Evolutionary conservation across 108 stramenopile genomes (phyloP), one percentile per base, ranked within the genome.

Genomic region (Nitzschia inconspicua): DNA sequence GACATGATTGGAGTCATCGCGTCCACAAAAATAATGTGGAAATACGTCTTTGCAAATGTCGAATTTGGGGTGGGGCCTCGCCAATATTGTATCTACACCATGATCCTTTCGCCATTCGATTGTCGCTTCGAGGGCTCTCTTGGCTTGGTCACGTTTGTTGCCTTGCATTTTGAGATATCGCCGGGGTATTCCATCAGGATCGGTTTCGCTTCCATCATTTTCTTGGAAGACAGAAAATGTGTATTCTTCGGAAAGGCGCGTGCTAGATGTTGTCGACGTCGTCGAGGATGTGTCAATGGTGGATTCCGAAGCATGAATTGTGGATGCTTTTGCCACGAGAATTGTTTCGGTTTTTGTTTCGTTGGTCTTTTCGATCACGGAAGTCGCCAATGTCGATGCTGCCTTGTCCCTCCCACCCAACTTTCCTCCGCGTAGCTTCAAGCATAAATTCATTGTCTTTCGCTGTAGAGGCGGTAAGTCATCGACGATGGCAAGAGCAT

Each of bases 81-180:
- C 40, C 7, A 89, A 53, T 1, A 85, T 66, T 8, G 82, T 77
- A 57, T 85, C 82, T 3, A 89, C 71, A 16, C 68, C 47, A 30
- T 71, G 56, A 29, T 79, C 66, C 54, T 66, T n/a, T 10, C 88
- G 62, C 88, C 88, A 89, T 36, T 54, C 22, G 18, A 85, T 54
- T n/a, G 79, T 80, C 11, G 42, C 55, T n/a, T 72, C 50, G 13
- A 77, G 59, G 16, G 84, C 76, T 13, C 31, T 63, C 37, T 72
- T 79, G 13, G 88, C 88, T 47, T 71, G 49, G 18, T 44, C 77
- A 3, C 88, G 73, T 24, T 80, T 65, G 19, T 62, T 56, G 30
- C 75, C 80, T 29, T 85, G 82, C 88, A 89, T 89, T 20, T 62
- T 44, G 14, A 89, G 40, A 61, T 83, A 89, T 4, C 84, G 82